Evolutionary conservation across 2,329 filamentous ascomycete genomes (phyloP), one percentile per base, ranked within the genome.

Genomic region (Aspergillus terreus): DNA sequence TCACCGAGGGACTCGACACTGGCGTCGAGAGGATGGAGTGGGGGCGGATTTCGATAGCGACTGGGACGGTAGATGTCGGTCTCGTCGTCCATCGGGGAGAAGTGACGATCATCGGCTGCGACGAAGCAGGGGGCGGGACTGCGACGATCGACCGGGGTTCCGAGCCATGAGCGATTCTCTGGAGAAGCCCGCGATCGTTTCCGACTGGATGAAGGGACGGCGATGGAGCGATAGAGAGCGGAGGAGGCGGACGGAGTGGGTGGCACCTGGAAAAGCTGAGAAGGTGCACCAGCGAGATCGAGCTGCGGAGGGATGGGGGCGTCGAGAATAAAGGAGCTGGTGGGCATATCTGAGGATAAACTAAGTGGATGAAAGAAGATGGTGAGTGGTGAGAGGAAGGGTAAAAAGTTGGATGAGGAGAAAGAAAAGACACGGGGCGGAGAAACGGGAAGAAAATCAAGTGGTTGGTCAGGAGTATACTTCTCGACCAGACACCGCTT

Each of bases 61-160:
- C 69, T 75, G 23, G 71, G 72, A 46, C 73, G 66, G 53, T 73
- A 74, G 54, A 74, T 72, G 45, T 47, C 63, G 47, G 42, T 38
- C 47, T 50, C 51, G 32, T 40, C 46, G 44, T 30, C 27, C 27
- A 47, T 30, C 35, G 46, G 33, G 32, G 25, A 35, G 42, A 19
- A 47, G 36, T 53, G 52, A 46, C 32, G 35, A 33, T 54, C 46
- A 35, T 56, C 53, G 35, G 51, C 41, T 11, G 71, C 66, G 48
- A 66, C 71, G 36, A 70, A 65, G 12, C 75, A 62, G 25, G 71
- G 69, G 6, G 68, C 63, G 33, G 71, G 68, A 47, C 69, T 71
- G 47, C 55, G 52, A 15, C 64, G 47, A 44, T 63, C 65, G 44
- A 60, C 53, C 32, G 56, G 52, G 47, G 57, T 61, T 32, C 64